phyloP scores from a whole-genome alignment of 2,329 filamentous ascomycete genomes.

The Botrytis porri region DNA sequence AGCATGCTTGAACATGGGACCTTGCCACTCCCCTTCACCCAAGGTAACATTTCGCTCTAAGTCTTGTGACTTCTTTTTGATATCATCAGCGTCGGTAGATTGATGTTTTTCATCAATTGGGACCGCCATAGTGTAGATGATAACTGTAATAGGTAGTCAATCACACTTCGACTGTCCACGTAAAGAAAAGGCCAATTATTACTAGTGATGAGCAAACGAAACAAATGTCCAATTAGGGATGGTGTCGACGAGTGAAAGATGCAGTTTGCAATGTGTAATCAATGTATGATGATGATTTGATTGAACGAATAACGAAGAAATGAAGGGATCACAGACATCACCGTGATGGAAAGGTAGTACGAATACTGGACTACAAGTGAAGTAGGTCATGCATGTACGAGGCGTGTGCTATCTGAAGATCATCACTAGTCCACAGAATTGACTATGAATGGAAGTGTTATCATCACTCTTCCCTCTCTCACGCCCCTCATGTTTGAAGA shows the following conservation, averaged over 20 bases:
- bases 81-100: neutral
- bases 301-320: neutral
- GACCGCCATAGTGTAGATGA: neutral
- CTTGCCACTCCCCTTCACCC: slow-evolving; percentile 26
- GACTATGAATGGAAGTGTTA: neutral
- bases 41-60: slow-evolving; percentile 23
- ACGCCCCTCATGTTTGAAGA: neutral
- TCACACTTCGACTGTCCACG: no score
- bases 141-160: neutral
- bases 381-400: no score
- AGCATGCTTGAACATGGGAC: slow-evolving; percentile 38
- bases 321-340: no score
- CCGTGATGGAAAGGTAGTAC: neutral
- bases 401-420: neutral
- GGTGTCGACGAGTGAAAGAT: neutral
- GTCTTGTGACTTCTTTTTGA: slow-evolving; percentile 27
- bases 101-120: neutral
- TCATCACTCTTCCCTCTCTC: neutral
- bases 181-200: neutral
- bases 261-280: neutral
- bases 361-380: neutral
- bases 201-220: neutral
- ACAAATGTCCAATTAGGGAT: neutral
- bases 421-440: neutral
- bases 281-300: neutral